phyloP scores from a whole-genome alignment of 2,329 filamentous ascomycete species.

The Cyphellophora attinorum region DNA sequence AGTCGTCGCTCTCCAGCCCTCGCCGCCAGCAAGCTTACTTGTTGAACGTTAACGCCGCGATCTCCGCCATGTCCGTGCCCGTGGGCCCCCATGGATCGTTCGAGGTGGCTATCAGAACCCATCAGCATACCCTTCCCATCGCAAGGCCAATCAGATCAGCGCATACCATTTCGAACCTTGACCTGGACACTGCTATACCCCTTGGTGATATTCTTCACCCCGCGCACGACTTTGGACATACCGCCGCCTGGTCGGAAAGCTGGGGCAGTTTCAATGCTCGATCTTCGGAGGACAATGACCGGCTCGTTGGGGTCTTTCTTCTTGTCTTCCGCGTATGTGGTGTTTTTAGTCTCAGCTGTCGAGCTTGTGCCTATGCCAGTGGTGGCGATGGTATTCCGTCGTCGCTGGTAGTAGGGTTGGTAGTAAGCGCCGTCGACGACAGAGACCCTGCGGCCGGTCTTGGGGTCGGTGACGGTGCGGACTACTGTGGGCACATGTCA shows the following conservation, averaged over 20 bases:
- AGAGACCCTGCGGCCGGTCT: slow-evolving; percentile 13
- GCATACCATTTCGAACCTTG: slow-evolving; percentile 92
- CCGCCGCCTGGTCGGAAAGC: slow-evolving; percentile 11
- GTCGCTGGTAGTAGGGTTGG: too few relatives aligned
- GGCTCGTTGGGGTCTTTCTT: slow-evolving; percentile 3
- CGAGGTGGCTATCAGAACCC: slow-evolving; percentile 70
- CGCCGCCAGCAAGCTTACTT: slow-evolving; percentile 56
- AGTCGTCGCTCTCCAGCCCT: slow-evolving; percentile 7
- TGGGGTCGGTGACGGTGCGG: slow-evolving; percentile 15
- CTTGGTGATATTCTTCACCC: slow-evolving; percentile 99
- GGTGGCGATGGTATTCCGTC: slow-evolving; percentile 13
- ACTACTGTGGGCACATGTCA: too few relatives aligned
- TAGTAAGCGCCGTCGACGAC: slow-evolving; percentile 15
- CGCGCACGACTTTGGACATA: slow-evolving; percentile 97
- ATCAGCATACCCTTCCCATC: slow-evolving; percentile 8
- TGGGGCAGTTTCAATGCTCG: slow-evolving; percentile 10
- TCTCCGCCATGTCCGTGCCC: slow-evolving; percentile 97
- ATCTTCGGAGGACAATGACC: slow-evolving; percentile 6
- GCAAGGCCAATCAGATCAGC: slow-evolving; percentile 12
- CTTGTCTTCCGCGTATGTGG: too few relatives aligned
- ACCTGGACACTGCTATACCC: slow-evolving; percentile 94
- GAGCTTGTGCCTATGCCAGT: too few relatives aligned
- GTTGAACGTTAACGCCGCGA: slow-evolving; percentile 94
- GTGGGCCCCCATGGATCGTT: slow-evolving; percentile 98
- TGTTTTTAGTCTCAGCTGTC: slow-evolving; percentile 2